Base-by-base conservation (phyloP, 2,329 filamentous ascomycete species). In the Diplodia corticola region DNA sequence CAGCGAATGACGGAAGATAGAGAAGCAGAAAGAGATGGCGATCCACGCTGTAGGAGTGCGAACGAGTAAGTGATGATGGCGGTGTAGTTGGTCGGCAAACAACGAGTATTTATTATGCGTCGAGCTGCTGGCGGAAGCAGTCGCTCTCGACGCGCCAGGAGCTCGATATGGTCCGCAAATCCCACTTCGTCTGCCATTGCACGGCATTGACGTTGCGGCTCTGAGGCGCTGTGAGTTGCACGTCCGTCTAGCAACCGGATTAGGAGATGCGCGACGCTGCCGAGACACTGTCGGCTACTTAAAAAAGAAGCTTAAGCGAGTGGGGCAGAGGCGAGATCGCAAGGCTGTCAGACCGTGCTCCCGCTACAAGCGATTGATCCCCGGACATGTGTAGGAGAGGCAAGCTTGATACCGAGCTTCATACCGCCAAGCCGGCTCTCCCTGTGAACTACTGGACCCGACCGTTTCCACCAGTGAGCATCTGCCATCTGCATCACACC, bases 201-300 rank as follows among this genome's bases (percentile, higher is more conserved):
- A 35, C 57, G 57, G 57, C 57, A 61, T 61, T 61, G 44, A 50
- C n/a, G 44, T 61, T 61, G 57, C 57, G 44, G 57, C 57, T 61
- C 57, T 61, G 57, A 61, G 28, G 57, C 57, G 44, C 40, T 61
- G 57, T 44, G 37, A 24, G 57, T 61, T 49, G 57, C 57, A 61
- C 26, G 26, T 61, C 44, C 57, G 57, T 61, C 57, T 61, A 44
- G 44, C 17, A n/a, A 10, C 57, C 44, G 26, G 12, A 33, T 61
- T 35, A 26, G 44, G 57, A 48, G 40, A 60, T 37, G 20, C 55
- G 55, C 55, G 55, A 60, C 55, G 15, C 13, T 33, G 46, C 55
- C 55, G 55, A 30, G 55, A 60, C 55, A 48, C 12, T 26, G 17
- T 20, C 30, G 15, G 13, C 26, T 37, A 37, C 57, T 26, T 46